Evolutionary conservation across 140 eudicot genomes (phyloP).

Genomic region (Flaveria floridana): DNA sequence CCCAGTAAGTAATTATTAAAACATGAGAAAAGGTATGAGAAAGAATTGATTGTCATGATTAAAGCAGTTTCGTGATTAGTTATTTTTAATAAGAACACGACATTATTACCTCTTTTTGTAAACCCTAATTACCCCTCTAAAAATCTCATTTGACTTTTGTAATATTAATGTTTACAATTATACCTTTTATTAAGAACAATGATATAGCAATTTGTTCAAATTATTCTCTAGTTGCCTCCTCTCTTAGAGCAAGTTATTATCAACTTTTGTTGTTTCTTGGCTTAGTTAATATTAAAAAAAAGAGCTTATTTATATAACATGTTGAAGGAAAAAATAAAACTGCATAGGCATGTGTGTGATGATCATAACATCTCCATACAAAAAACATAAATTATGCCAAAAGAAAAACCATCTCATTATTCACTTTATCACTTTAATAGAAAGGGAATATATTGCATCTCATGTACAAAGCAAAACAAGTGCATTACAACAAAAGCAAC

Average conservation of each 20-base stretch:
- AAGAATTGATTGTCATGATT: slow-evolving; percentile 30
- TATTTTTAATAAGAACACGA: slow-evolving; percentile 9
- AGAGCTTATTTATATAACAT: background rate
- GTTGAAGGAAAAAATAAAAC: slow-evolving; percentile 15
- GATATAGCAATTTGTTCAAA: background rate
- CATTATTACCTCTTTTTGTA: slow-evolving; percentile 31
- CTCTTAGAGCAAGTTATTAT: background rate
- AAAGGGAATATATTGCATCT: slow-evolving; percentile 35
- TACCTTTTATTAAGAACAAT: background rate
- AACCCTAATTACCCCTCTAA: slow-evolving; percentile 13
- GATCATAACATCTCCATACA: slow-evolving; percentile 45
- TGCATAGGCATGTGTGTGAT: slow-evolving; percentile 36
- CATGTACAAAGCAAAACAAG: slow-evolving; percentile 37
- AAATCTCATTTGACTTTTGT: slow-evolving; percentile 23
- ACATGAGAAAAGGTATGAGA: slow-evolving; percentile 12
- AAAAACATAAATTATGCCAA: slow-evolving; percentile 33
- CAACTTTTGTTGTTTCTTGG: background rate
- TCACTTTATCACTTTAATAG: slow-evolving; percentile 43
- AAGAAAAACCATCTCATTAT: slow-evolving; percentile 43
- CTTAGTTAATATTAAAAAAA: background rate
- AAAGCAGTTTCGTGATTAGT: slow-evolving; percentile 37
- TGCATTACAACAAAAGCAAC: slow-evolving; percentile 40
- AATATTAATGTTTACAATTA: background rate
- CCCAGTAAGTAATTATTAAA: slow-evolving; percentile 12
- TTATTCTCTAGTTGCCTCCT: background rate